Conservation (phyloP, 495 filamentous ascomycete species). For the Cudoniella acicularis region DNA sequence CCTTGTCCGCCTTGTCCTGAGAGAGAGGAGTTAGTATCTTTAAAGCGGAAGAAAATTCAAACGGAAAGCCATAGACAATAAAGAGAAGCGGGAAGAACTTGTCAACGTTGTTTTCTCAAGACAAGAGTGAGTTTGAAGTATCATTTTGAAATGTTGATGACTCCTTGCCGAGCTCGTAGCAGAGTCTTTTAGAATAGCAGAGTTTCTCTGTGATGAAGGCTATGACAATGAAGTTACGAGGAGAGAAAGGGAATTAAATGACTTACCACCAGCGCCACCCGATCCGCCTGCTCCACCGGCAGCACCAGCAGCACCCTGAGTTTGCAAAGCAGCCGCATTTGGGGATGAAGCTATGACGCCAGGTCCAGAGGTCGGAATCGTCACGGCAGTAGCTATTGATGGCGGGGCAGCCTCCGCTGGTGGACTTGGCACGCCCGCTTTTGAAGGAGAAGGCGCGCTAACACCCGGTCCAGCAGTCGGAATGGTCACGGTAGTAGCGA, state of each 20-base stretch:
- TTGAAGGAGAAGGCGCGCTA: not conserved
- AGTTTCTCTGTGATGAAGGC: too few relatives aligned
- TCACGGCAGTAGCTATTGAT: not conserved
- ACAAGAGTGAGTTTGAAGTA: too few relatives aligned
- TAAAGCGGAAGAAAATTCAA: not conserved
- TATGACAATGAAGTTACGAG: too few relatives aligned
- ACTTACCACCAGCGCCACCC: not conserved
- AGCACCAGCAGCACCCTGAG: not conserved
- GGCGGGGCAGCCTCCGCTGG: not conserved
- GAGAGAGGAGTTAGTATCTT: not conserved
- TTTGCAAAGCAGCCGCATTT: not conserved
- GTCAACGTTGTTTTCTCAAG: too few relatives aligned
- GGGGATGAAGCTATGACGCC: not conserved
- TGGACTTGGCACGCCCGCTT: not conserved
- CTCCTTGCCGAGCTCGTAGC: too few relatives aligned
- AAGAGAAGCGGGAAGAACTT: too few relatives aligned
- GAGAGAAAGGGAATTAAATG: not conserved
- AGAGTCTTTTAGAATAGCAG: too few relatives aligned
- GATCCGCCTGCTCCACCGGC: not conserved
- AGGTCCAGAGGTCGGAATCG: not conserved
- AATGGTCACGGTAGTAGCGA: not conserved
- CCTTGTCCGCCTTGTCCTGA: not conserved
- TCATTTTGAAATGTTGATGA: too few relatives aligned
- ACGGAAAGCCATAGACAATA: not conserved
- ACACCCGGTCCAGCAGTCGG: not conserved